Percentiles rank a stretch among this genome's conserved stretches.
These are phyloP conservation scores for Ophiostoma pallidulum DNA, from an alignment of 2,329 filamentous ascomycete species.

Conservation along the genomic window DNA sequence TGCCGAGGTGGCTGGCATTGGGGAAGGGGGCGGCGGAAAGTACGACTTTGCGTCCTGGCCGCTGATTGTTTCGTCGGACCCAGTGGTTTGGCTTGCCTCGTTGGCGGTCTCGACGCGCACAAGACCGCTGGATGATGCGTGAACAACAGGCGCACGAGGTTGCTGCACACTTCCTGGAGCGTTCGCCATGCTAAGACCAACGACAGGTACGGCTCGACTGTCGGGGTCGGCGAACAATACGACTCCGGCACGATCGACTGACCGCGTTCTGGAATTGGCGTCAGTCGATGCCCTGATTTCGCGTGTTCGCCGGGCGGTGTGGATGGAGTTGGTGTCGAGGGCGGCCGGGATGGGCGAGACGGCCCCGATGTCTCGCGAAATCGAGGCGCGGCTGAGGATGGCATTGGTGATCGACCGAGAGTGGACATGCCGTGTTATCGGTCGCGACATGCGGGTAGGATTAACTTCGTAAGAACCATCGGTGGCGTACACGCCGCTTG, in stretches of 20 bases:
- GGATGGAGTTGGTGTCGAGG: slow-evolving; percentile 23
- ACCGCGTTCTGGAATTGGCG: slow-evolving; percentile 46
- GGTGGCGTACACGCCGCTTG: slow-evolving; percentile 24
- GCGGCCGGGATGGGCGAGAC: slow-evolving; percentile 30
- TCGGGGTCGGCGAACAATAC: slow-evolving; percentile 49
- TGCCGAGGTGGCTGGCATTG: too few relatives aligned
- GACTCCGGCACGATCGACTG: slow-evolving; percentile 49
- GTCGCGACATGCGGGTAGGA: neutral
- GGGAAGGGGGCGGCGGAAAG: too few relatives aligned
- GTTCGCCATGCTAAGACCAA: slow-evolving; percentile 52
- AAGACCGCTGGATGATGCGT: neutral
- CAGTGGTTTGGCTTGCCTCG: neutral
- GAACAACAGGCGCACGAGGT: slow-evolving; percentile 3
- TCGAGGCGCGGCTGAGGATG: slow-evolving; percentile 33
- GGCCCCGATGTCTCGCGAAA: slow-evolving; percentile 25
- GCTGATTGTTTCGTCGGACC: slow-evolving; percentile 4
- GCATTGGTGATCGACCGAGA: slow-evolving; percentile 36
- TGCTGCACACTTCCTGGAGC: slow-evolving; percentile 51
- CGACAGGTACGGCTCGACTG: slow-evolving; percentile 53
- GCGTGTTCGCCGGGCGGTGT: slow-evolving; percentile 34
- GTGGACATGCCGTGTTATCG: slow-evolving; percentile 32
- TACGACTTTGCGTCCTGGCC: too few relatives aligned
- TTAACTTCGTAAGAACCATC: slow-evolving; percentile 15
- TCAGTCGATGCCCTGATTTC: slow-evolving; percentile 32
- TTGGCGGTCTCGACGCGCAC: slow-evolving; percentile 14